These are phyloP conservation scores for Bruguiera gymnorhiza DNA, from an alignment of 345 rosid genomes.

Conservation along the genomic window DNA sequence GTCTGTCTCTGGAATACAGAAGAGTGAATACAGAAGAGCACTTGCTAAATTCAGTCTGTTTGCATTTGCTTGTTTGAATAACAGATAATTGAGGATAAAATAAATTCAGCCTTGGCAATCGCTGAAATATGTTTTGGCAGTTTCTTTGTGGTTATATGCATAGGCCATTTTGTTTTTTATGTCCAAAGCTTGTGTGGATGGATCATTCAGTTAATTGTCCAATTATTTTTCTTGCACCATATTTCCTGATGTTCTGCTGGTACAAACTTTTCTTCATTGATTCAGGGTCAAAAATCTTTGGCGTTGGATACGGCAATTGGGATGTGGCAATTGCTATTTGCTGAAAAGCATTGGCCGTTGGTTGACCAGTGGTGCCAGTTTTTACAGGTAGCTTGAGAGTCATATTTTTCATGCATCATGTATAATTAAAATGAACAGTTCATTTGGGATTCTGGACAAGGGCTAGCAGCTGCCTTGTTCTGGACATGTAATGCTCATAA, in stretches of 20 bases:
- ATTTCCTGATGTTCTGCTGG: neutral
- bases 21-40: neutral
- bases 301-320: constrained; percentile 99
- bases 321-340: constrained; percentile 97
- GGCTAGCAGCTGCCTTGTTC: no score
- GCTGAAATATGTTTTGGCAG: no score
- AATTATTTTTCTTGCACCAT: neutral
- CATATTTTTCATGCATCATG: neutral
- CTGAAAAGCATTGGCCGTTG: constrained; percentile 90
- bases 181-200: no score
- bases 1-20: neutral
- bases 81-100: no score
- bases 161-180: no score
- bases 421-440: neutral
- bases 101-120: no score
- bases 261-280: neutral
- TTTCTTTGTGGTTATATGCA: no score
- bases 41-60: no score
- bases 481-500: no score
- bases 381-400: constrained; percentile 59
- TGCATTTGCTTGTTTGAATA: no score
- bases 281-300: constrained; percentile 93
- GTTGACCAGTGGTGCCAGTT: constrained; percentile 97
- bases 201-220: neutral
- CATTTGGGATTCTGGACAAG: no score